Base-by-base conservation (phyloP, 768 basidiomycete species). In the Sarcomyxa edulis region DNA sequence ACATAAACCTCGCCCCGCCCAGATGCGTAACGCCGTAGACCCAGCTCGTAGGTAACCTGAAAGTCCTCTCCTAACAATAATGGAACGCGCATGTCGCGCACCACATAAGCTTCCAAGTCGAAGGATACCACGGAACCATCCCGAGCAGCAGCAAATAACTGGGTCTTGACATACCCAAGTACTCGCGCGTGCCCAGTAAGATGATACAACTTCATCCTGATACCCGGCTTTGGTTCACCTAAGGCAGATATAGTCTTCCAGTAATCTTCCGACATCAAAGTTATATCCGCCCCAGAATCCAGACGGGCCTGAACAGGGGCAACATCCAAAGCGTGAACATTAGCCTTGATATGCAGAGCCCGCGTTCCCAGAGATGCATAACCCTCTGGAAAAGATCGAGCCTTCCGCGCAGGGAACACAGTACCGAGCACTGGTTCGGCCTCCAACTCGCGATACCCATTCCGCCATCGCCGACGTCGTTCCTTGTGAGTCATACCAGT, bases 21-120 rank as follows among this genome's bases (percentile, higher is more conserved):
- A 4, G 40, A 41, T 5, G 47, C 18, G 2, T 24, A 36, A 0
- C 53, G 41, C 0, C 19, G 22, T 3, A 56, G 43, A 2, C 35
- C 40, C 3, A 59, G 14, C 21, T 53, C 54, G 39, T 58, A 57
- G 1, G 30, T 27, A 1, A 30, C 10, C 9, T 54, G 53, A 43
- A 55, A 60, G 31, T 60, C 58, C 33, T 58, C 57, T 2, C 58
- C 58, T 1, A 60, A 43, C 1, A 60, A 44, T 0, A 60, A 14
- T 5, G 58, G 55, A 0, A 55, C 55, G 0, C 42, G 38, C 58
- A 60, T 60, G 3, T 42, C 42, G 3, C 45, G 39, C 0, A 57
- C 52, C 2, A 58, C 56, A 21, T 55, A 56, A 3, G 50, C 48
- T 34, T 59, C 56, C 2, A 44, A 39, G 5, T 43, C 37, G 23